Percentiles rank a stretch among this genome's conserved stretches.
These are phyloP conservation scores for Oryza australiensis DNA, from an alignment of 176 grass and related monocot species.

Conservation along the genomic window DNA sequence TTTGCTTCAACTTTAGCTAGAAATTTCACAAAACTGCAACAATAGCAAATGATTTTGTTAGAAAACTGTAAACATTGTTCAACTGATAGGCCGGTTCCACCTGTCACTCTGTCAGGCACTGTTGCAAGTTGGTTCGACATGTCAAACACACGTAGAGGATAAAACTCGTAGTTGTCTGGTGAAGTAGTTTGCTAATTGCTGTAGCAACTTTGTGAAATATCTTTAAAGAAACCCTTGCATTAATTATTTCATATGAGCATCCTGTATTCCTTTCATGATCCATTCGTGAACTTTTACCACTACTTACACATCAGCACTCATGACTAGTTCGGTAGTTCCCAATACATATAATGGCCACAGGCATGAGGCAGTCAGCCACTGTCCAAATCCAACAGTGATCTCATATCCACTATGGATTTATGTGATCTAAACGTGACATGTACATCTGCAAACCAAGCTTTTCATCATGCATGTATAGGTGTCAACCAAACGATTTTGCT, in stretches of 20 bases:
- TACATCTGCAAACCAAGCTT: constrained; percentile 2
- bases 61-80: too few species aligned
- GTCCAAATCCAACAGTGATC: constrained; percentile 30
- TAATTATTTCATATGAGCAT: constrained; percentile 18
- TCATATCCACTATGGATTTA: constrained; percentile 27
- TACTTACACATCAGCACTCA: constrained; percentile 1
- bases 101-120: too few species aligned
- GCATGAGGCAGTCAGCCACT: neutral
- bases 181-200: too few species aligned
- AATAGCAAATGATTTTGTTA: too few species aligned
- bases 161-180: too few species aligned
- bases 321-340: neutral
- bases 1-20: too few species aligned
- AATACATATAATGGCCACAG: neutral
- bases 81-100: too few species aligned
- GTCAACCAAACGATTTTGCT: constrained; percentile 43
- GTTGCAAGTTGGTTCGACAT: too few species aligned
- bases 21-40: too few species aligned
- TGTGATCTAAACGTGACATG: constrained; percentile 23
- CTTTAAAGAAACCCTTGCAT: constrained; percentile 8
- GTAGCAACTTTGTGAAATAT: too few species aligned
- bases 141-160: too few species aligned
- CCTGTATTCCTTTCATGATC: constrained; percentile 7
- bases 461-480: constrained; percentile 42
- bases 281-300: neutral